Evolutionary conservation across 2,329 filamentous ascomycete genomes (phyloP), one percentile per base, ranked within the genome.

Genomic region (Diaporthe eres): DNA sequence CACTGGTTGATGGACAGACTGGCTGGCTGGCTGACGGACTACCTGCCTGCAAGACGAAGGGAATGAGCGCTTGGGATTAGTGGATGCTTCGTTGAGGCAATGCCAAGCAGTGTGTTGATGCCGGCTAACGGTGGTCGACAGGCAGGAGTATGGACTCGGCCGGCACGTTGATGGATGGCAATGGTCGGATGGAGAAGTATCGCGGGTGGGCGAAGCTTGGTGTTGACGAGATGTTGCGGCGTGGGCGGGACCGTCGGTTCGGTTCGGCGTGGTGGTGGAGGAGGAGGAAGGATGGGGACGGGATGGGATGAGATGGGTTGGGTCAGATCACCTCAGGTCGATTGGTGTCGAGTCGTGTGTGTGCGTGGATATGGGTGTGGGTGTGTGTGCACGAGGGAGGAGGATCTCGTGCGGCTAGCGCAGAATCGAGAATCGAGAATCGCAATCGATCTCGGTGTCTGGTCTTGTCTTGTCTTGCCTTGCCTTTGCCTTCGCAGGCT

Each of bases 401-500:
- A 68, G 65, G 31, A 68, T 68, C 65, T 68, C 47, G 65, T 68
- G 31, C 28, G 65, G 65, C 65, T 68, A 68, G 65, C 65, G 65
- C 65, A 68, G 47, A 68, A 53, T 68, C 63, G 49, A 68, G 19
- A 68, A 68, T 68, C 63, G 65, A 68, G 65, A 53, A 53, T 68
- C 65, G 65, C 47, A 68, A 53, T 68, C 65, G 65, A 68, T 68
- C 47, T 68, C 47, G 47, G 65, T 37, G 28, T 68, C 63, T 51
- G 47, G 47, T 39, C 61, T n/a, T 19, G 42, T 31, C 65, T 37
- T 22, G 61, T 51, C 61, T 25, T 67, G 63, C 17, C 63, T 28
- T 25, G 44, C 31, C 63, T 63, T 28, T 28, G n/a, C 37, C 58
- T 63, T 3, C 44, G 37, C 58, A 28, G 39, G 25, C 44, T 67